Evolutionary conservation across 371 early-diverging fungal species (phyloP).

Genomic region (Blastocladiella emersonii): DNA sequence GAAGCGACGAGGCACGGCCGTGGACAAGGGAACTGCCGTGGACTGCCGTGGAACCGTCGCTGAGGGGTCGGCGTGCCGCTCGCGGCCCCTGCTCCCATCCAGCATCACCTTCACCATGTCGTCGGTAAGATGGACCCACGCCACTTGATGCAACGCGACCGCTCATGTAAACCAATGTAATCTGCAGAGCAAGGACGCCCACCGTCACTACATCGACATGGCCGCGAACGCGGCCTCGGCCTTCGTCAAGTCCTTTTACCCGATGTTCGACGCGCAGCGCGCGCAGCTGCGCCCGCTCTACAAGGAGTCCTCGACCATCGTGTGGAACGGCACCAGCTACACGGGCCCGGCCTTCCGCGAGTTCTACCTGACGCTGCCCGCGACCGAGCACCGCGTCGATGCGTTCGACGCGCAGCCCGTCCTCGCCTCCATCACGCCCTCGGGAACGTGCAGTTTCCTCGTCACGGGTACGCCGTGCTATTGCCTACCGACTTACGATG

Average conservation of each 20-base stretch:
- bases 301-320: slow-evolving; percentile 19
- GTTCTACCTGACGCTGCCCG: slow-evolving; percentile 16
- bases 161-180: too few species aligned
- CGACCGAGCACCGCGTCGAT: slow-evolving; percentile 15
- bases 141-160: too few species aligned
- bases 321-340: slow-evolving; percentile 23
- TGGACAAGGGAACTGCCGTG: too few species aligned
- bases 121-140: too few species aligned
- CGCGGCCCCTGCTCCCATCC: too few species aligned
- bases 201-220: neutral
- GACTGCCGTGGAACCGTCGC: too few species aligned
- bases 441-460: neutral
- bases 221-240: slow-evolving; percentile 13
- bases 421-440: neutral
- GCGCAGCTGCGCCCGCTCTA: slow-evolving; percentile 17
- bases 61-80: too few species aligned
- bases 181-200: neutral
- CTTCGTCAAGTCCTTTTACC: slow-evolving; percentile 19
- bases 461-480: neutral
- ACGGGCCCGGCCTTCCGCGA: slow-evolving; percentile 8
- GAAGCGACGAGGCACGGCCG: too few species aligned
- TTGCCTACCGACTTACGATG: too few species aligned
- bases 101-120: too few species aligned
- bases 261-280: slow-evolving; percentile 19
- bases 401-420: slow-evolving; percentile 21